Conservation (phyloP, 257 asterid species). For the Gentiana dahurica region DNA sequence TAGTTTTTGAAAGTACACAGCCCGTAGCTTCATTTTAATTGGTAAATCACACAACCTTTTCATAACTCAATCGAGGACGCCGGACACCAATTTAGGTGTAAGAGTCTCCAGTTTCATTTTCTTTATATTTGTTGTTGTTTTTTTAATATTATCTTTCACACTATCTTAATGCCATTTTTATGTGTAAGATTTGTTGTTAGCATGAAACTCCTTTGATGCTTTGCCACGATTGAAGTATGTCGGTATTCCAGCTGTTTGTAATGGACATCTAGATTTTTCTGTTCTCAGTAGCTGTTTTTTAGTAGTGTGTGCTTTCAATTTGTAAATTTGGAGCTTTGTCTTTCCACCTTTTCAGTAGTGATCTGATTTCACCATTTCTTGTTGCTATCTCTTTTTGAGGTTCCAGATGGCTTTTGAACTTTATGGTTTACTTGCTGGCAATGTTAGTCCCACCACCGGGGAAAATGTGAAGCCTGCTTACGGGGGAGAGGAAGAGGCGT, state of each 20-base stretch:
- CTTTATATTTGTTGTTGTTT: background rate
- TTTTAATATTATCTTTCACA: background rate
- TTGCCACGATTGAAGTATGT: background rate
- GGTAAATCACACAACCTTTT: too few relatives aligned
- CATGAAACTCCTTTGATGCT: background rate
- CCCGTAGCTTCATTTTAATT: too few relatives aligned
- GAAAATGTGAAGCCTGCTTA: conserved; percentile 99
- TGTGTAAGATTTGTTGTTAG: background rate
- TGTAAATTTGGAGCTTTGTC: too few relatives aligned
- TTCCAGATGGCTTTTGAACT: conserved; percentile 94
- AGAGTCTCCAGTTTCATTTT: too few relatives aligned
- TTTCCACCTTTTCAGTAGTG: background rate
- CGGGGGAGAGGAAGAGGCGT: conserved; percentile 99
- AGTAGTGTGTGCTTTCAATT: background rate
- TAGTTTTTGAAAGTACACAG: too few relatives aligned
- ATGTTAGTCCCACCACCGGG: conserved; percentile 96
- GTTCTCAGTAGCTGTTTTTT: background rate
- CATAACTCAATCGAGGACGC: too few relatives aligned
- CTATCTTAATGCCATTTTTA: background rate
- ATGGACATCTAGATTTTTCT: background rate
- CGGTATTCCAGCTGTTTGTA: background rate
- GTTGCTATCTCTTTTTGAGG: conserved; percentile 3
- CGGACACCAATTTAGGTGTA: too few relatives aligned
- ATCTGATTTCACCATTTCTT: background rate
- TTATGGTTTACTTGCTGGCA: conserved; percentile 98